These are phyloP conservation scores for Hyphodiscus sp. DNA, from an alignment of 2,329 filamentous ascomycete genomes.

Conservation along the genomic window DNA sequence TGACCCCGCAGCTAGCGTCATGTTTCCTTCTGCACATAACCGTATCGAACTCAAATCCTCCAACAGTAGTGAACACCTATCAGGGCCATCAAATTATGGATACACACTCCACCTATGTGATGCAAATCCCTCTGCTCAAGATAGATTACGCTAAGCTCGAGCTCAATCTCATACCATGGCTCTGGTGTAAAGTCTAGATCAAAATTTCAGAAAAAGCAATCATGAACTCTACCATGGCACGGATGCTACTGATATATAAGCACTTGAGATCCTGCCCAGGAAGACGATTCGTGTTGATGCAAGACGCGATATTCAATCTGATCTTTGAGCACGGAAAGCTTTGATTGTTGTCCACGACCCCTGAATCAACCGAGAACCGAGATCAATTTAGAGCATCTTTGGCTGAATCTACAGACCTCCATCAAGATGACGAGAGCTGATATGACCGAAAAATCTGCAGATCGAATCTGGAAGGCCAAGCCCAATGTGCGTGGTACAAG, in stretches of 20 bases:
- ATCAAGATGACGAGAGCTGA: not conserved
- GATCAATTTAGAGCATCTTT: too few relatives aligned
- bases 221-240: not conserved
- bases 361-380: too few relatives aligned
- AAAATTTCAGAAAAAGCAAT: not conserved
- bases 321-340: too few relatives aligned
- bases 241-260: not conserved
- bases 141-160: not conserved
- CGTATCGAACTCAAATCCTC: not conserved
- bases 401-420: not conserved
- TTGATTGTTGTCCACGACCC: too few relatives aligned
- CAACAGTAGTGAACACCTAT: not conserved
- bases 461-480: not conserved
- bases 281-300: not conserved
- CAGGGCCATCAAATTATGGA: not conserved
- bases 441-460: not conserved
- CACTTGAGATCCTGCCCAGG: not conserved
- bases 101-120: not conserved
- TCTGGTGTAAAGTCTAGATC: not conserved
- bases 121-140: not conserved
- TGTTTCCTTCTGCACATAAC: not conserved
- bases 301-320: too few relatives aligned
- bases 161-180: not conserved
- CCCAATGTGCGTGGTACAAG: not conserved
- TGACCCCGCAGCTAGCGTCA: not conserved